These are phyloP conservation scores for Lodderomyces metapsilosis DNA, from an alignment of 1,139 yeast species.

Conservation along the genomic window DNA sequence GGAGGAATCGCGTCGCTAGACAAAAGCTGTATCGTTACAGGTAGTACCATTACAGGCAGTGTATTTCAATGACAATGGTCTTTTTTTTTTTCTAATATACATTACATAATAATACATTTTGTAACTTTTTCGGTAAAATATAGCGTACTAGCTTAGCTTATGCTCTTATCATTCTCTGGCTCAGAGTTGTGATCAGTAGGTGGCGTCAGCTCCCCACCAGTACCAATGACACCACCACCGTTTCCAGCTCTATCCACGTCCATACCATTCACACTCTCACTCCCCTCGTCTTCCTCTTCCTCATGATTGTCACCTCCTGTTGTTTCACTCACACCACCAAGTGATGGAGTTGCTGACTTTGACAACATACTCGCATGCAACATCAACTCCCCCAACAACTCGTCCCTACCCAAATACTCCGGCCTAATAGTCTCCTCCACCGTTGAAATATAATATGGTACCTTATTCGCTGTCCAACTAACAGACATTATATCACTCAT, in stretches of 20 bases:
- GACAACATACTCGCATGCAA: constrained; percentile 3
- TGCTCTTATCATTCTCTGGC: constrained; percentile 3
- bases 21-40: no score
- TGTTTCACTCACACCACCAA: background rate
- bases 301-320: background rate
- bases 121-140: background rate
- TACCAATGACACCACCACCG: background rate
- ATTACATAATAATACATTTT: constrained; percentile 1
- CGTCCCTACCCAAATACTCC: constrained; percentile 22
- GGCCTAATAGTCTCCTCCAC: constrained; percentile 46
- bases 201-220: constrained; percentile 7
- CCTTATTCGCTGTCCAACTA: constrained; percentile 89
- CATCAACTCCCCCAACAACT: constrained; percentile 3
- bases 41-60: no score
- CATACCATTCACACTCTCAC: background rate
- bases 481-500: constrained; percentile 70
- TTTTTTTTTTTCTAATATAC: background rate
- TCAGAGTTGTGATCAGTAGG: constrained; percentile 9
- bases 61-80: no score
- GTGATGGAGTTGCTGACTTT: constrained; percentile 8
- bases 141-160: background rate
- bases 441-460: constrained; percentile 75
- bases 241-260: background rate
- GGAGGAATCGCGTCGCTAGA: no score
- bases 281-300: background rate